Conservation (phyloP, 1,284 basidiomycete species). For the Trichosporon asahii region DNA sequence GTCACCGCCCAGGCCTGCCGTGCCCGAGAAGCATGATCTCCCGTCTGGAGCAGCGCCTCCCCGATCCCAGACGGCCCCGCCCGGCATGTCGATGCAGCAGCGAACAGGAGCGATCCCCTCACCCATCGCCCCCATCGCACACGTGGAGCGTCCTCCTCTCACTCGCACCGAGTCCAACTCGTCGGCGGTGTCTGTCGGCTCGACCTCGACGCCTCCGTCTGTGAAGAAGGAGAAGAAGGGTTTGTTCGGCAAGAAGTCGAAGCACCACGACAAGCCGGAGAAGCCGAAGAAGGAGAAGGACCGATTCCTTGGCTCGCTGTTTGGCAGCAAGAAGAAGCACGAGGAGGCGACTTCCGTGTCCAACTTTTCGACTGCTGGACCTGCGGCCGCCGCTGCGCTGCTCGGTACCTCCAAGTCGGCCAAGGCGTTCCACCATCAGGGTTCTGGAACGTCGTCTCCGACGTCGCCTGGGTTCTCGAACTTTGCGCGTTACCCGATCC, state of each 20-base stretch:
- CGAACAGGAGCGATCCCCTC: conserved; percentile 23
- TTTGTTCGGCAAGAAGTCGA: conserved; percentile 61
- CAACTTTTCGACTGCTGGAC: conserved; percentile 60
- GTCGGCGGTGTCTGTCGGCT: conserved; percentile 23
- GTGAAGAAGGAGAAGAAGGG: conserved; percentile 67
- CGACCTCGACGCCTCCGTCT: conserved; percentile 27
- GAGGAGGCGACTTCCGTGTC: conserved; percentile 58
- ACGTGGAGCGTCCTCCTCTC: conserved; percentile 33
- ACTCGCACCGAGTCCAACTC: conserved; percentile 31
- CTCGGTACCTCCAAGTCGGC: conserved; percentile 76
- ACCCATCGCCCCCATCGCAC: conserved; percentile 14
- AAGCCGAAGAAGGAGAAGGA: conserved; percentile 64
- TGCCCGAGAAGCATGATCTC: conserved; percentile 22
- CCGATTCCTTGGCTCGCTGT: conserved; percentile 83
- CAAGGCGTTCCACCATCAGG: conserved; percentile 55
- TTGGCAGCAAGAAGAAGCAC: conserved; percentile 76
- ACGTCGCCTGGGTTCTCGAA: conserved; percentile 60
- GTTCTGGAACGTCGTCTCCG: conserved; percentile 48
- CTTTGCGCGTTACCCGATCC: conserved; percentile 88
- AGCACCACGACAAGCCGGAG: conserved; percentile 63
- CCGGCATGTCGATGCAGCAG: conserved; percentile 27
- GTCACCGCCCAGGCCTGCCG: not conserved
- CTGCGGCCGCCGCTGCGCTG: conserved; percentile 74
- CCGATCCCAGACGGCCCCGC: conserved; percentile 25
- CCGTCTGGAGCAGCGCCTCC: conserved; percentile 42